Evolutionary conservation across 768 basidiomycete genomes (phyloP).

Genomic region (Artomyces pyxidatus): DNA sequence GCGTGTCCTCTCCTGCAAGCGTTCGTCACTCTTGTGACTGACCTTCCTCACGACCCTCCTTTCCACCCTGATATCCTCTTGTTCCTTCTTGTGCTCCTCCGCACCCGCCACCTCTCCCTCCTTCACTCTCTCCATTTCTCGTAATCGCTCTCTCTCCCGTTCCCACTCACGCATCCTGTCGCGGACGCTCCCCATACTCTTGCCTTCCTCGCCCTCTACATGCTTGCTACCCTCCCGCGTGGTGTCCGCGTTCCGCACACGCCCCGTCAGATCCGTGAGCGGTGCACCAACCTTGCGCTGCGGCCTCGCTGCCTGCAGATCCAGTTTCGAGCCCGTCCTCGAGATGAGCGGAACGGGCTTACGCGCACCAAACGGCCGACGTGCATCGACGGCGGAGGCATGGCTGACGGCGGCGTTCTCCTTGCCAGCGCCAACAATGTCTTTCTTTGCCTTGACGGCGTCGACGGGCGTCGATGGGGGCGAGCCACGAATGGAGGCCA

Average conservation of each 20-base stretch:
- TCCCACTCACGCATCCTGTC: slow-evolving; percentile 74
- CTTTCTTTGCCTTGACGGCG: slow-evolving; percentile 35
- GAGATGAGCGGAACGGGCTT: slow-evolving; percentile 18
- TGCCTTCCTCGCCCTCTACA: slow-evolving; percentile 1
- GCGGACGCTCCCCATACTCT: slow-evolving; percentile 26
- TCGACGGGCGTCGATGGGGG: slow-evolving; percentile 32
- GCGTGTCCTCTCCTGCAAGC: slow-evolving; percentile 24
- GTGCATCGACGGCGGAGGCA: neutral
- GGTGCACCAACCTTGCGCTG: neutral
- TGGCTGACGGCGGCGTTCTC: too few relatives aligned
- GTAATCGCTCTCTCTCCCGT: slow-evolving; percentile 55
- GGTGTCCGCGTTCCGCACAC: slow-evolving; percentile 6
- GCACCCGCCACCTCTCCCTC: slow-evolving; percentile 46
- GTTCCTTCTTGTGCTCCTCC: slow-evolving; percentile 5
- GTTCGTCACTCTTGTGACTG: neutral
- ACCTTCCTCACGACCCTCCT: neutral
- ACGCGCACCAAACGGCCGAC: slow-evolving; percentile 15
- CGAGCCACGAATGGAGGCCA: slow-evolving; percentile 49
- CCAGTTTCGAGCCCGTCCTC: neutral
- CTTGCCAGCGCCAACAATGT: slow-evolving; percentile 24
- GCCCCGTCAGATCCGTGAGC: slow-evolving; percentile 6
- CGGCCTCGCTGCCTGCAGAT: neutral
- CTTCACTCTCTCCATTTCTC: slow-evolving; percentile 58
- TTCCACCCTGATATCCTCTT: too few relatives aligned
- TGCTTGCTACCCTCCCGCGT: slow-evolving; percentile 3